Evolutionary conservation across 2,329 filamentous ascomycete genomes (phyloP).

Genomic region (Fusarium napiforme): DNA sequence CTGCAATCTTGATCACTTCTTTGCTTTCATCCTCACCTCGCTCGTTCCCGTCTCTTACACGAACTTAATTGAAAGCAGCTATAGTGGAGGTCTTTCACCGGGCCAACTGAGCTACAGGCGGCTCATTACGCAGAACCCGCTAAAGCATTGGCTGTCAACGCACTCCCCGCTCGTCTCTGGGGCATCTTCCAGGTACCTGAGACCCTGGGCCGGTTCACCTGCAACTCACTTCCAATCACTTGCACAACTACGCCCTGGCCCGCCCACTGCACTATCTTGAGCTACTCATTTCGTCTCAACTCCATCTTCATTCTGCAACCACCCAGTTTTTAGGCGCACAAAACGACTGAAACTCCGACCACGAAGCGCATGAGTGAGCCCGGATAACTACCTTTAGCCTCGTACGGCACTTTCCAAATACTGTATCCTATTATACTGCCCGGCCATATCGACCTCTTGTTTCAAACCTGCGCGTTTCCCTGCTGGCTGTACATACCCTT

Average conservation of each 20-base stretch:
- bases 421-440: background rate
- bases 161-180: constrained; percentile 25
- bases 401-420: constrained; percentile 26
- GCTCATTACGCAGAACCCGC: constrained; percentile 27
- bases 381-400: constrained; percentile 27
- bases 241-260: constrained; percentile 37
- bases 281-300: constrained; percentile 46
- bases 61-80: constrained; percentile 15
- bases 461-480: constrained; percentile 12
- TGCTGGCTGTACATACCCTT: constrained; percentile 13
- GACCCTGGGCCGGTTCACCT: constrained; percentile 22
- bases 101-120: constrained; percentile 21
- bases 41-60: background rate
- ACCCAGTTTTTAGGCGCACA: constrained; percentile 44
- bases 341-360: constrained; percentile 33
- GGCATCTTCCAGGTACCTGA: constrained; percentile 35
- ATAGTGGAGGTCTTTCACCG: constrained; percentile 17
- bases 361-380: constrained; percentile 40
- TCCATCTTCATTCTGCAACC: constrained; percentile 44
- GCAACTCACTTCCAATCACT: constrained; percentile 26
- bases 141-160: constrained; percentile 34
- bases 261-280: constrained; percentile 38
- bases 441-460: background rate
- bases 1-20: background rate
- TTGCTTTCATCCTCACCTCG: constrained; percentile 2